Base-by-base conservation (phyloP, 805 yeast species). In the Lipomyces chichibuensis region DNA sequence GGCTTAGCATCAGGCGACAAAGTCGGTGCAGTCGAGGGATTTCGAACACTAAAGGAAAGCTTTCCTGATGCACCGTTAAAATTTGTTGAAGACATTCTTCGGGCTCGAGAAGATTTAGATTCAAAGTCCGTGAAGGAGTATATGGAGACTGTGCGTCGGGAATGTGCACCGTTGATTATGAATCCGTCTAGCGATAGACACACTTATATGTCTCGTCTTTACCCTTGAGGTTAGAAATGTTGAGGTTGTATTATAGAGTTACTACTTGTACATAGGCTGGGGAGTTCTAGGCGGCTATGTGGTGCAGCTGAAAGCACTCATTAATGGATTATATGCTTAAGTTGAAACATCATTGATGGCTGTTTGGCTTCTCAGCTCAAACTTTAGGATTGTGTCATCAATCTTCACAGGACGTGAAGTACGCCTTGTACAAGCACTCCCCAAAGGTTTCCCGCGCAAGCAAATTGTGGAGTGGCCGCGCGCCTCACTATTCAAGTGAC, bases 11-110 rank as follows among this genome's bases (percentile, higher is more conserved):
- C 80, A 6, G 77, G 84, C 53, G 74, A 66, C 58, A 66, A 72
- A 56, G 39, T 57, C 59, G 73, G 77, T 75, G 84, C 72, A 2
- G 78, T 80, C 8, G 83, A 80, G n/a, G 84, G 83, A 39, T 79
- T 87, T 32, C 73, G 83, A n/a, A 81, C 84, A 64, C 90, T 92
- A 87, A 82, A 81, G 73, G 80, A 81, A 13, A 84, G 84, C 53
- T 92, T 88, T 80, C 88, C 91, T 79, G 92, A 91, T 75, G 87
- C 93, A 65, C 92, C 96, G 0, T 78, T 88, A 7, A 88, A 85
- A 60, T 84, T 92, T 73, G 82, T 93, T 55, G 85, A 84, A 57
- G 87, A 87, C 14, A 83, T 92, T 54, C 81, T 92, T 62, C 80
- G 81, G 70, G 74, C 79, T 8, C 73, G 83, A 39, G 76, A 75